Conservation (phyloP, 768 basidiomycete genomes). For the Pleurotus cornucopiae region DNA sequence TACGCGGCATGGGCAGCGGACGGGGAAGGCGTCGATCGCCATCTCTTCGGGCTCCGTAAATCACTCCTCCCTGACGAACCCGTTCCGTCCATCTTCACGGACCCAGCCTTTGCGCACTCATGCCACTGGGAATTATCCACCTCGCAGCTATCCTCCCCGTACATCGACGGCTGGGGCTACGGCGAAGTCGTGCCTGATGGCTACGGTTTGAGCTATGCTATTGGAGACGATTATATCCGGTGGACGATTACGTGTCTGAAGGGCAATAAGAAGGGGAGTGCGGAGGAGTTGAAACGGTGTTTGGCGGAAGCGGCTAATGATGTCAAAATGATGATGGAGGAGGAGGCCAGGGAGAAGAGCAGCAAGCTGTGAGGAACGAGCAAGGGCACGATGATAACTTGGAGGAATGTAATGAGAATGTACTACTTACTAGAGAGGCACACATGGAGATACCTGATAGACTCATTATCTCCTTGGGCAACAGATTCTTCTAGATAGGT, state of each 20-base stretch:
- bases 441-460: no score
- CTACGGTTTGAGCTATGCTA: constrained; percentile 88
- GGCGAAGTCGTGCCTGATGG: constrained; percentile 94
- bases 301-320: constrained; percentile 80
- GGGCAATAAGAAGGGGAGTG: constrained; percentile 24
- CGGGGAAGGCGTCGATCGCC: constrained; percentile 92
- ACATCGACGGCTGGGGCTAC: constrained; percentile 95
- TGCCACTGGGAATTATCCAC: constrained; percentile 94
- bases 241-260: constrained; percentile 87
- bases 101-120: constrained; percentile 63
- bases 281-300: constrained; percentile 59
- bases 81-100: constrained; percentile 70
- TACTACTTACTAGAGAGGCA: no score
- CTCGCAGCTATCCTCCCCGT: constrained; percentile 76
- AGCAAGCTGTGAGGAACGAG: constrained; percentile 24
- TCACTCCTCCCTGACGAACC: constrained; percentile 45
- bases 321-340: constrained; percentile 70
- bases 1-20: constrained; percentile 92
- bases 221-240: constrained; percentile 77
- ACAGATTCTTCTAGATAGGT: no score
- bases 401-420: no score
- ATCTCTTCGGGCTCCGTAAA: constrained; percentile 91
- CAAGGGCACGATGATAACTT: constrained; percentile 15
- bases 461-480: no score
- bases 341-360: constrained; percentile 44